Evolutionary conservation across 176 grass and related monocot genomes (phyloP).

Genomic region (Triticum timopheevii): DNA sequence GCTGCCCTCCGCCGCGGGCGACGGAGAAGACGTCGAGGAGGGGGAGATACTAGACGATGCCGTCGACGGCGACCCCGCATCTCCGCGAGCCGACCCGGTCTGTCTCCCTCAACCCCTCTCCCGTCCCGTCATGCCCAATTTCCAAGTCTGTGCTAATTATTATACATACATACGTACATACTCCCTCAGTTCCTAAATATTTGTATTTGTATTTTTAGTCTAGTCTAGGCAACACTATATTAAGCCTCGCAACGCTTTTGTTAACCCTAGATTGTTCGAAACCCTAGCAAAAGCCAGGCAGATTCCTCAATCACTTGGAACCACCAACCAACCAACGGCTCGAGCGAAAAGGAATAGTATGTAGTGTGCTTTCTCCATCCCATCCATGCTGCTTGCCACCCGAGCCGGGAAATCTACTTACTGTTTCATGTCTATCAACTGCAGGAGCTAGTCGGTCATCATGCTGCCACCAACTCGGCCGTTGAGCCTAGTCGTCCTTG

Average conservation of each 20-base stretch:
- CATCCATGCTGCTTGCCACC: neutral
- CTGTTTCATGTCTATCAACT: neutral
- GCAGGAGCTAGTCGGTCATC: conserved; percentile 11
- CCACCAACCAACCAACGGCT: neutral
- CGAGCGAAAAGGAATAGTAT: neutral
- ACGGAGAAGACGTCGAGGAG: conserved; percentile 68
- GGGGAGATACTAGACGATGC: conserved; percentile 85
- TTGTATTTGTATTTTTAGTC: no score
- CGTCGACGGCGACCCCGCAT: neutral
- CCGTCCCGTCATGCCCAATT: neutral
- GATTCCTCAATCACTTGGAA: neutral
- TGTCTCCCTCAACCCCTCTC: conserved; percentile 10
- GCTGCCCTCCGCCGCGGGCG: neutral
- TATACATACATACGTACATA: no score
- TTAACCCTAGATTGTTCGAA: neutral
- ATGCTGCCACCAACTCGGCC: neutral
- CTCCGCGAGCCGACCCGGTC: conserved; percentile 44
- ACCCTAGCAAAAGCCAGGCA: neutral
- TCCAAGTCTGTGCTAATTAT: neutral
- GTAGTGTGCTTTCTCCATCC: neutral
- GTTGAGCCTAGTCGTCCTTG: neutral
- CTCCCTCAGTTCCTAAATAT: no score
- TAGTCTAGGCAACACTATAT: neutral
- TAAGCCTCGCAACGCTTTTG: neutral
- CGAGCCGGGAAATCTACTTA: neutral